These are phyloP conservation scores for Omphalea diandra DNA, from an alignment of 441 rosid species.

Conservation along the genomic window DNA sequence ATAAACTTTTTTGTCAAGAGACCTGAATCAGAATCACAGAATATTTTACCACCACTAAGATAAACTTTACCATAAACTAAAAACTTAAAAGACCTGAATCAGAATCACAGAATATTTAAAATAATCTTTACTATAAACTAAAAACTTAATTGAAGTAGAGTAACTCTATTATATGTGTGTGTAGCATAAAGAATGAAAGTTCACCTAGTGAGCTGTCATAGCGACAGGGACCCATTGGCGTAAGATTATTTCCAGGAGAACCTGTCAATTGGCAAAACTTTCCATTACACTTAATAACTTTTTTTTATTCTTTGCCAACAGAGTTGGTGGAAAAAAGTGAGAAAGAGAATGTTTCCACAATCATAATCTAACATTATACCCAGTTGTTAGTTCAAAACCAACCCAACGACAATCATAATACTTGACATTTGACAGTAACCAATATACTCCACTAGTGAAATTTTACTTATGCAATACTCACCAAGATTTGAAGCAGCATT, in stretches of 20 bases:
- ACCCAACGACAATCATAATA: conserved; percentile 3
- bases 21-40: conserved; percentile 51
- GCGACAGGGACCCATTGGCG: conserved; percentile 89
- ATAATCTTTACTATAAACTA: too few species aligned
- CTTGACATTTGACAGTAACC: too few species aligned
- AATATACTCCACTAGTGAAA: conserved; percentile 3
- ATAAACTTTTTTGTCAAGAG: conserved; percentile 95
- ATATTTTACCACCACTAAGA: conserved; percentile 17
- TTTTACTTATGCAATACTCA: conserved; percentile 32
- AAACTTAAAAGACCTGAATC: too few species aligned
- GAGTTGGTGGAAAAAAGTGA: not conserved
- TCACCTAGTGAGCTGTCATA: conserved; percentile 98
- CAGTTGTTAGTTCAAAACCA: not conserved
- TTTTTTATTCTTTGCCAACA: conserved; percentile 14
- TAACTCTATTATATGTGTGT: too few species aligned
- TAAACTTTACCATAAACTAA: not conserved
- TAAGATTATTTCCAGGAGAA: conserved; percentile 82
- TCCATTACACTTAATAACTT: conserved; percentile 20
- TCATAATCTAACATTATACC: not conserved
- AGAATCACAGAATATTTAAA: too few species aligned
- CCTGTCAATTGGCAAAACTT: conserved; percentile 57
- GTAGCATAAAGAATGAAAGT: conserved; percentile 15
- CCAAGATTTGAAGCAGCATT: conserved; percentile 67
- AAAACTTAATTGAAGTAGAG: too few species aligned
- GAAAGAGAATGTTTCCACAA: conserved; percentile 1